Evolutionary conservation across 2,329 filamentous ascomycete species (phyloP).

Genomic region (Fonsecaea pedrosoi): DNA sequence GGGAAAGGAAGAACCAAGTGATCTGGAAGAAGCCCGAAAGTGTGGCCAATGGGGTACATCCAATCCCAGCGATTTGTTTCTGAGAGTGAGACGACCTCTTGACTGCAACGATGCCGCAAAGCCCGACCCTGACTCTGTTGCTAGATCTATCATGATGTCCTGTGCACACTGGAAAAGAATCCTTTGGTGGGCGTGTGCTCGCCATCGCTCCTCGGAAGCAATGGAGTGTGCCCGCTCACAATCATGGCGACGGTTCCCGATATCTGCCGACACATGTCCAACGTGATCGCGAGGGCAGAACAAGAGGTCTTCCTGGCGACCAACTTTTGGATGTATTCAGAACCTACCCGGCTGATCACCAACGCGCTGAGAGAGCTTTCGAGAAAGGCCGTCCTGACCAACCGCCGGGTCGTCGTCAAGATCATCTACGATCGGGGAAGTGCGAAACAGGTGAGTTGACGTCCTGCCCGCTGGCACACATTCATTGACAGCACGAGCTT

Average conservation of each 20-base stretch:
- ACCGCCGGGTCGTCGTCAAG: slow-evolving; percentile 69
- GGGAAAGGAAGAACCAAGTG: slow-evolving; percentile 45
- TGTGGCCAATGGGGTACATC: slow-evolving; percentile 73
- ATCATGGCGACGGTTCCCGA: slow-evolving; percentile 74
- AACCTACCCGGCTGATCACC: slow-evolving; percentile 71
- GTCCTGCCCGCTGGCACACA: slow-evolving; percentile 50
- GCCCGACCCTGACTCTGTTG: background rate
- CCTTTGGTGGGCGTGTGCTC: slow-evolving; percentile 59
- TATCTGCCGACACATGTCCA: slow-evolving; percentile 75
- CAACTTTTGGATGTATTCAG: slow-evolving; percentile 75
- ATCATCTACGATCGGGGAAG: slow-evolving; percentile 77
- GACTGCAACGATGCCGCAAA: background rate
- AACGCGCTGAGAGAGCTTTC: slow-evolving; percentile 74
- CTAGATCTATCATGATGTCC: slow-evolving; percentile 70
- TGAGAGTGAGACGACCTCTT: slow-evolving; percentile 52
- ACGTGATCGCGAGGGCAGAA: slow-evolving; percentile 74
- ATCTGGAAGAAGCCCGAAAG: slow-evolving; percentile 60
- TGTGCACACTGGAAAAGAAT: slow-evolving; percentile 52
- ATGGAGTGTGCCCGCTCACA: slow-evolving; percentile 70
- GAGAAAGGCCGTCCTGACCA: slow-evolving; percentile 64
- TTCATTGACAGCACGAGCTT: slow-evolving; percentile 1
- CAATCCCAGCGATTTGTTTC: slow-evolving; percentile 70
- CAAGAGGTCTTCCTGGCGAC: slow-evolving; percentile 76
- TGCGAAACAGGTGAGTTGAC: slow-evolving; percentile 59
- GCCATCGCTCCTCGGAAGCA: slow-evolving; percentile 65